A percentile compares a stretch with the other conserved stretches of the same genome.
phyloP scores from a whole-genome alignment of 2,329 filamentous ascomycete genomes.

The Sphaerostilbella broomeana region DNA sequence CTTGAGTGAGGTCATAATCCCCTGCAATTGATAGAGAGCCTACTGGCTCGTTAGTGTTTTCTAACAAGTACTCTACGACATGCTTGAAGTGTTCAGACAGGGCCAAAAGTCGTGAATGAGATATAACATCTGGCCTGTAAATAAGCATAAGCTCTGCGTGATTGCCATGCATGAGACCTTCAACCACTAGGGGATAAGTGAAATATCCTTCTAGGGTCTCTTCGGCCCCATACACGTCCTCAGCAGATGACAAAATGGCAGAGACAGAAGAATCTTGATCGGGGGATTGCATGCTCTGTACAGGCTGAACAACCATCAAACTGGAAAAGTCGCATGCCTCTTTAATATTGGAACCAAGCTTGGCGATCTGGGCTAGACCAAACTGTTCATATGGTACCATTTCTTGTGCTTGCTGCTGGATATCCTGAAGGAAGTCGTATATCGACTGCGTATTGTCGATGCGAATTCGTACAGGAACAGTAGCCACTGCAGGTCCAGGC shows the following conservation, averaged over 20 bases:
- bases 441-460: constrained; percentile 9
- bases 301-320: constrained; percentile 4
- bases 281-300: neutral
- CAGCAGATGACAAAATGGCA: neutral
- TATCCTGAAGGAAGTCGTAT: constrained; percentile 9
- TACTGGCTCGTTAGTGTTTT: neutral
- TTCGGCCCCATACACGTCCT: neutral
- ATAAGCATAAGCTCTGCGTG: neutral
- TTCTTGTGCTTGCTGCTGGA: constrained; percentile 13
- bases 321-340: constrained; percentile 5
- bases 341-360: neutral
- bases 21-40: neutral
- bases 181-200: constrained; percentile 5
- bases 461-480: constrained; percentile 14
- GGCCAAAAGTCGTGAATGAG: neutral
- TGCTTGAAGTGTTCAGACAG: constrained; percentile 7
- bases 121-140: constrained; percentile 1
- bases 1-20: neutral
- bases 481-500: constrained; percentile 14
- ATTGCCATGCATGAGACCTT: neutral
- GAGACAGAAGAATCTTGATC: neutral
- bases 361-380: constrained; percentile 5
- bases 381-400: constrained; percentile 8
- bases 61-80: constrained; percentile 1
- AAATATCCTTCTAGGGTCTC: constrained; percentile 3